Base-by-base conservation (phyloP, 139 green algal species). In the Astrephomene gubernaculifera region DNA sequence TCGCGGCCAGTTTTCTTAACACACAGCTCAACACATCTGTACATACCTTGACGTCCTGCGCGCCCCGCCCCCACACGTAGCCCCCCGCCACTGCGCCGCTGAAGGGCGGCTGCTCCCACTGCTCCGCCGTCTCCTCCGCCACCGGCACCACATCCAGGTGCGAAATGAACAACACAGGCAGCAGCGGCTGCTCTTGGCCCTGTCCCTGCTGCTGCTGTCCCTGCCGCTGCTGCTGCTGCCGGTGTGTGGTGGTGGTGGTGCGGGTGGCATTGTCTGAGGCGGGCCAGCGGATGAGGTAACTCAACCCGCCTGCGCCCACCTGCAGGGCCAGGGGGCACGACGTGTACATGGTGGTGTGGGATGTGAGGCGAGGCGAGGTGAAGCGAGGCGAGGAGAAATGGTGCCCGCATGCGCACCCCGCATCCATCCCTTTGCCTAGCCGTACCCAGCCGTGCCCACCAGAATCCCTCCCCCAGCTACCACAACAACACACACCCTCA, bases 61-160 rank as follows among this genome's bases (percentile, higher is more conserved):
- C 43, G 7, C 53, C 54, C 22, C 79, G 35, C 17, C 89, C 89
- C 86, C 89, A 88, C 2, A 91, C 80, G 49, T 64, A 95, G 53
- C 94, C 94, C 21, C 88, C 91, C 14, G 84, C 72, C 25, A 94
- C 86, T 10, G 67, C 79, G 4, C 94, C 94, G 31, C 78, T 82
- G 73, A 96, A 96, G 35, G 94, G 94, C 27, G 84, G 79, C 53
- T 94, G 57, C 4, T 74, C 91, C 93, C 94, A 96, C 29, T 90
- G 24, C 22, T 25, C 31, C 70, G 81, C 19, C 41, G 81, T 87
- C 53, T 87, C 88, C 7, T 71, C 22, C 7, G 68, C 29, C 79
- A 91, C 86, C 21, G 94, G 93, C 45, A 97, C 94, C 19, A 97
- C 94, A 70, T 97, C 94, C n/a, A 94, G 29, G 85, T 97, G 94